phyloP scores from a whole-genome alignment of 2,329 filamentous ascomycete genomes.

The Claviceps capensis region DNA sequence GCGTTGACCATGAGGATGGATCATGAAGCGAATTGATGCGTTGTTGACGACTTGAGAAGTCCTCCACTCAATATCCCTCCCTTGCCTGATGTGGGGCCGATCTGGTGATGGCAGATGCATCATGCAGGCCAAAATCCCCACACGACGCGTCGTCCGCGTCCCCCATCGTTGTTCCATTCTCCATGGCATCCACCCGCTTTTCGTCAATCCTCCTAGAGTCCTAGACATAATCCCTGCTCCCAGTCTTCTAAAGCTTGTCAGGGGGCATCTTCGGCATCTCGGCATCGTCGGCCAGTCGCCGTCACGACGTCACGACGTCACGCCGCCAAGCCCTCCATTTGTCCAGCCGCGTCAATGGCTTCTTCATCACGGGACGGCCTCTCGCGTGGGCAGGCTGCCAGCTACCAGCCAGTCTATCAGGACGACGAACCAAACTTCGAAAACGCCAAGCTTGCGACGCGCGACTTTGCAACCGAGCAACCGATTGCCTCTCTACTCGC shows the following conservation, averaged over 20 bases:
- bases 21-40: too few species aligned
- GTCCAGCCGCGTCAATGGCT: not conserved
- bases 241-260: not conserved
- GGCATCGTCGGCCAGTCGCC: not conserved
- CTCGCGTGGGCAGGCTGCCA: conserved; percentile 8
- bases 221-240: not conserved
- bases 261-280: too few species aligned
- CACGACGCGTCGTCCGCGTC: not conserved
- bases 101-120: not conserved
- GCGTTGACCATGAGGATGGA: too few species aligned
- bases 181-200: not conserved
- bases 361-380: conserved; percentile 7
- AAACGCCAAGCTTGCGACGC: not conserved
- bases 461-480: not conserved
- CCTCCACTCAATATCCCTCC: too few species aligned
- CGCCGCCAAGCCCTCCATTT: not conserved
- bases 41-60: too few species aligned
- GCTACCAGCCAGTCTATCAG: conserved; percentile 22
- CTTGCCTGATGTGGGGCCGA: not conserved
- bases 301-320: not conserved
- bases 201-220: not conserved
- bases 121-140: too few species aligned
- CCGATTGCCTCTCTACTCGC: conserved; percentile 1
- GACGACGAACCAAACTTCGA: conserved; percentile 12
- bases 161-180: not conserved